Conservation (phyloP, 306 rosid genomes). For the Prunus davidiana region DNA sequence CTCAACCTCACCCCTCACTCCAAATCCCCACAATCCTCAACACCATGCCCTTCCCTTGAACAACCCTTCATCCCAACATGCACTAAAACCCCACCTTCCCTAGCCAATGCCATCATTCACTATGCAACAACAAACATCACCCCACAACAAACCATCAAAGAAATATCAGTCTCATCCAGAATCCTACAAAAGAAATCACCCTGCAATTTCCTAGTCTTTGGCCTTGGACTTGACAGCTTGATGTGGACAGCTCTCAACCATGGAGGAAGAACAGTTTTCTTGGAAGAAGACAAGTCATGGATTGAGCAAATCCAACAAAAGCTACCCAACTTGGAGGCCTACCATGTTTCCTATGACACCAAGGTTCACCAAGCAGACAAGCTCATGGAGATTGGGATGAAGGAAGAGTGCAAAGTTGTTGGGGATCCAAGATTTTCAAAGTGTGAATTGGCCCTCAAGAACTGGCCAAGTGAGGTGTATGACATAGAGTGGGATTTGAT, state of each 20-base stretch:
- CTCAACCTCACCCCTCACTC: constrained; percentile 28
- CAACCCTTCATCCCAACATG: constrained; percentile 40
- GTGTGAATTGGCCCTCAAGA: constrained; percentile 63
- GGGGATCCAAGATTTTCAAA: constrained; percentile 68
- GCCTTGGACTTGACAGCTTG: constrained; percentile 86
- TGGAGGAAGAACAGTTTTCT: constrained; percentile 83
- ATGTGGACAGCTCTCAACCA: constrained; percentile 91
- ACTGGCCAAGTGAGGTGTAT: constrained; percentile 64
- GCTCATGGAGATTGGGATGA: constrained; percentile 41
- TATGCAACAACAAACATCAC: constrained; percentile 79
- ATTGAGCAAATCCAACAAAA: constrained; percentile 48
- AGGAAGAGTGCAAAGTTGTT: constrained; percentile 53
- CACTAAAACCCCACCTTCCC: constrained; percentile 66
- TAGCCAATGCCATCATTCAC: constrained; percentile 73
- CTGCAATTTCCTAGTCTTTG: constrained; percentile 84
- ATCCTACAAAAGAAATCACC: constrained; percentile 67
- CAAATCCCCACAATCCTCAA: not conserved
- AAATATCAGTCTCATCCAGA: constrained; percentile 69
- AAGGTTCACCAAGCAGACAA: constrained; percentile 63
- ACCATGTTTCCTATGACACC: constrained; percentile 76
- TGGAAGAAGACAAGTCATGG: constrained; percentile 82
- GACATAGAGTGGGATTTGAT: constrained; percentile 87
- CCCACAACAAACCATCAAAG: constrained; percentile 75
- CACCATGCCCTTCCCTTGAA: constrained; percentile 29
- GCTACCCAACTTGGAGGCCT: constrained; percentile 55